Percentiles rank a stretch among this genome's conserved stretches.
phyloP scores from a whole-genome alignment of 345 rosid genomes.

The Syzygium jambos region DNA sequence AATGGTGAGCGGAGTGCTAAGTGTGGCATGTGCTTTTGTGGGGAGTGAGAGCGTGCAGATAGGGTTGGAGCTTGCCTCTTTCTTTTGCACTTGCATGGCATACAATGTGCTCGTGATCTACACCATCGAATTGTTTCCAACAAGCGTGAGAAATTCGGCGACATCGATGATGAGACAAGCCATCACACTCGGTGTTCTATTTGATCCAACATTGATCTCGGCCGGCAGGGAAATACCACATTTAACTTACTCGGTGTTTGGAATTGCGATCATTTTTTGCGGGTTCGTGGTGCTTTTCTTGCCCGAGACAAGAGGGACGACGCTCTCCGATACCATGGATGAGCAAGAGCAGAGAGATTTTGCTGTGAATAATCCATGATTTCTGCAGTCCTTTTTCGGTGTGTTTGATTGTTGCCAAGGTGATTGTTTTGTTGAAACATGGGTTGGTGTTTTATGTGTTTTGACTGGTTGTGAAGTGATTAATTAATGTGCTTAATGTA shows the following conservation, averaged over 20 bases:
- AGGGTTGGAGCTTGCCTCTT: slow-evolving; percentile 37
- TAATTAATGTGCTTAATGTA: no score
- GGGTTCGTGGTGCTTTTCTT: slow-evolving; percentile 39
- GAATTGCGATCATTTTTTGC: slow-evolving; percentile 39
- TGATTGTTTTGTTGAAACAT: neutral
- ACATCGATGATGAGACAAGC: slow-evolving; percentile 58
- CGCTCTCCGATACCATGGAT: slow-evolving; percentile 49
- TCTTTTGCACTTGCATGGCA: slow-evolving; percentile 32
- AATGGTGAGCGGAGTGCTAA: slow-evolving; percentile 19
- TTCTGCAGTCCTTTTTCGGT: neutral
- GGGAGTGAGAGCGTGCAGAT: slow-evolving; percentile 6
- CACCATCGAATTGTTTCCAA: slow-evolving; percentile 57
- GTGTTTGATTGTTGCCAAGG: neutral
- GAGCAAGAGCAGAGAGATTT: slow-evolving; percentile 33
- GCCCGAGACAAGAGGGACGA: slow-evolving; percentile 55
- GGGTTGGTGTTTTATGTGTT: no score
- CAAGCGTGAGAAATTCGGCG: slow-evolving; percentile 57
- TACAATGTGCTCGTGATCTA: slow-evolving; percentile 30
- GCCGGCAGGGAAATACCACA: slow-evolving; percentile 29
- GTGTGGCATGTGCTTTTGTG: slow-evolving; percentile 19
- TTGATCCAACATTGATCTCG: slow-evolving; percentile 48
- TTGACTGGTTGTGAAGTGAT: no score
- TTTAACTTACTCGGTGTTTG: slow-evolving; percentile 49
- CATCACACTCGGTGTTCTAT: slow-evolving; percentile 40
- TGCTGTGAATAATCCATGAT: neutral